Evolutionary conservation across 176 grass and related monocot species (phyloP).

Genomic region (Bonia amplexicaulis): DNA sequence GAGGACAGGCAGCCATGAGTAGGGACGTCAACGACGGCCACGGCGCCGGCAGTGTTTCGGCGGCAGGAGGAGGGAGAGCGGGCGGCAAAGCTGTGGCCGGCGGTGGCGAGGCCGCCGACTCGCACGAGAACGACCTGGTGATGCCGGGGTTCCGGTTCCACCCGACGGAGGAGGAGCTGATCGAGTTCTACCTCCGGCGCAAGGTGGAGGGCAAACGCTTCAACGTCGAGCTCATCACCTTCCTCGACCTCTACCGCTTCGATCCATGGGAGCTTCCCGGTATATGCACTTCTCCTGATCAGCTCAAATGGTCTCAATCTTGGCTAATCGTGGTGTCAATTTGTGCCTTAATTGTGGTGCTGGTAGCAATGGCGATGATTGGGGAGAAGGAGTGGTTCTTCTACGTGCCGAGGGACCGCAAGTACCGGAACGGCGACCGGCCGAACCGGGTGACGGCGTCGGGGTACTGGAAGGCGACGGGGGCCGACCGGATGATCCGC

Average conservation of each 20-base stretch:
- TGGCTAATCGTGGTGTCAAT: neutral
- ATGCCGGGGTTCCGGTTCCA: constrained; percentile 98
- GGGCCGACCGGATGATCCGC: constrained; percentile 79
- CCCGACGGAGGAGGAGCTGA: constrained; percentile 93
- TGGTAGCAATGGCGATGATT: constrained; percentile 78
- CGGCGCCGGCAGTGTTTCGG: neutral
- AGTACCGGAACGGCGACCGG: constrained; percentile 95
- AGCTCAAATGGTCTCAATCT: neutral
- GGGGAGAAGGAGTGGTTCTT: constrained; percentile 99
- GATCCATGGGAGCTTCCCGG: constrained; percentile 92
- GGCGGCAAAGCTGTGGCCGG: neutral
- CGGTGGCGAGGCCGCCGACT: constrained; percentile 17
- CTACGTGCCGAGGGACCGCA: constrained; percentile 88
- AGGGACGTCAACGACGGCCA: constrained; percentile 27
- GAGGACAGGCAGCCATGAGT: constrained; percentile 24
- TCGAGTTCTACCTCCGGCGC: constrained; percentile 90
- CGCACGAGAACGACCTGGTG: constrained; percentile 53
- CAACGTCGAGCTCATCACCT: constrained; percentile 92
- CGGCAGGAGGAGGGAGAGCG: neutral
- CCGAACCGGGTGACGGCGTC: constrained; percentile 93
- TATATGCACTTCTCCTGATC: neutral
- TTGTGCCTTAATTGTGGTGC: neutral
- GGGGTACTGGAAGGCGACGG: constrained; percentile 99
- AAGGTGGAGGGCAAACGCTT: constrained; percentile 84
- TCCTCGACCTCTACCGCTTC: constrained; percentile 85